phyloP scores from a whole-genome alignment of 2,329 filamentous ascomycete species.

The Raffaelea arxii region DNA sequence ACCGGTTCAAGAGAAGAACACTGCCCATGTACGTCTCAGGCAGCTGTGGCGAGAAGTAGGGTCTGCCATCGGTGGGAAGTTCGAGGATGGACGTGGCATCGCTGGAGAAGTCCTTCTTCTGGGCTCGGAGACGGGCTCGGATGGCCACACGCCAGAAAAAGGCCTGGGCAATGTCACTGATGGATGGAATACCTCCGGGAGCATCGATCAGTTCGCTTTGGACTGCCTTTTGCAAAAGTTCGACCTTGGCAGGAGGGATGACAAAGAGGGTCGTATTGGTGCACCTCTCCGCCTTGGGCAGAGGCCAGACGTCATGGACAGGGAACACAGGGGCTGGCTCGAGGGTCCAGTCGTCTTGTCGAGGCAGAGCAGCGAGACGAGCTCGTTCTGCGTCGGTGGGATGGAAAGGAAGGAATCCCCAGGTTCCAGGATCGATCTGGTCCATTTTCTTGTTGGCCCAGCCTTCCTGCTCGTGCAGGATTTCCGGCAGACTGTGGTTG shows the following conservation, averaged over 20 bases:
- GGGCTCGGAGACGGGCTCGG: background rate
- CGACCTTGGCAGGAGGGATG: background rate
- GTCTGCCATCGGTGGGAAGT: conserved; percentile 1
- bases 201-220: background rate
- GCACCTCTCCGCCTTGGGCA: background rate
- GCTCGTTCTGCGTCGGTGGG: background rate
- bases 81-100: conserved; percentile 1
- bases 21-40: conserved; percentile 3
- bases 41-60: background rate
- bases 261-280: background rate
- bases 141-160: conserved; percentile 2
- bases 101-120: background rate
- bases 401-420: conserved; percentile 1
- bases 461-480: conserved; percentile 1
- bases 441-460: background rate
- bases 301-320: conserved; percentile 2
- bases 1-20: background rate
- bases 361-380: background rate
- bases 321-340: background rate
- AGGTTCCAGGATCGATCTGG: conserved; percentile 1
- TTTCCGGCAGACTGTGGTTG: conserved; percentile 4
- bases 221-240: background rate
- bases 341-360: background rate
- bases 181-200: background rate
- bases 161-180: conserved; percentile 3